Evolutionary conservation across 2,329 filamentous ascomycete genomes (phyloP).

Genomic region (Xylariomycetidae sp.): DNA sequence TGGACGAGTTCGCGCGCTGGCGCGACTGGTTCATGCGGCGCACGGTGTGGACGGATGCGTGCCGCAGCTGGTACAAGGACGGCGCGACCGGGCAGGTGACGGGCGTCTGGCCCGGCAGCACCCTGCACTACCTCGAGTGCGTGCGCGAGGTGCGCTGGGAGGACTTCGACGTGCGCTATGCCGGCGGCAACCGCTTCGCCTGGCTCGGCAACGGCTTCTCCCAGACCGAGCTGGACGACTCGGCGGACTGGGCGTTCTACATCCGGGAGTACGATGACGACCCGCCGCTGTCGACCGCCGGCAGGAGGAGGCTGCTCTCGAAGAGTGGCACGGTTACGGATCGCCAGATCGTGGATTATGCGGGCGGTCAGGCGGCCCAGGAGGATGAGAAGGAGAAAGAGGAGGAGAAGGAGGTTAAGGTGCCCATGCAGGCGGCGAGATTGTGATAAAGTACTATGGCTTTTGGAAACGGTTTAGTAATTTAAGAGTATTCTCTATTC

Average conservation of each 20-base stretch:
- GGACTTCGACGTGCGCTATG: slow-evolving; percentile 14
- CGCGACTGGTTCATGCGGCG: slow-evolving; percentile 19
- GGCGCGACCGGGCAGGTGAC: slow-evolving; percentile 7
- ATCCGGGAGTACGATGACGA: slow-evolving; percentile 8
- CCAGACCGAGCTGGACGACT: slow-evolving; percentile 8
- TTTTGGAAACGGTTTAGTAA: too few species aligned
- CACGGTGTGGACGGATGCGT: slow-evolving; percentile 16
- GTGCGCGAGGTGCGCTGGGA: slow-evolving; percentile 14
- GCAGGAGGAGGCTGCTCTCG: slow-evolving; percentile 7
- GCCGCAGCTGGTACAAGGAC: slow-evolving; percentile 13
- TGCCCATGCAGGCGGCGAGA: not conserved
- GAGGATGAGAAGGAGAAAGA: not conserved
- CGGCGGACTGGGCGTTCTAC: slow-evolving; percentile 10
- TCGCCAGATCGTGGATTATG: slow-evolving; percentile 1
- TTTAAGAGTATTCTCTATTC: too few species aligned
- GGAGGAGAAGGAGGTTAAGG: too few species aligned
- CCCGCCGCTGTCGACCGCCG: slow-evolving; percentile 5
- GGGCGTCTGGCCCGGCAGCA: slow-evolving; percentile 12
- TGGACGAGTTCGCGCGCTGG: slow-evolving; percentile 23
- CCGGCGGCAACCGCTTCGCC: slow-evolving; percentile 10
- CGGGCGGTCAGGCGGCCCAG: not conserved
- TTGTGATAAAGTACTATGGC: not conserved
- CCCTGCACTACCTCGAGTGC: slow-evolving; percentile 13
- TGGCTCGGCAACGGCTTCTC: slow-evolving; percentile 12
- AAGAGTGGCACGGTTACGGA: slow-evolving; percentile 6